Evolutionary conservation across 2,329 filamentous ascomycete species (phyloP).

Genomic region (Colletotrichum tamarilloi): DNA sequence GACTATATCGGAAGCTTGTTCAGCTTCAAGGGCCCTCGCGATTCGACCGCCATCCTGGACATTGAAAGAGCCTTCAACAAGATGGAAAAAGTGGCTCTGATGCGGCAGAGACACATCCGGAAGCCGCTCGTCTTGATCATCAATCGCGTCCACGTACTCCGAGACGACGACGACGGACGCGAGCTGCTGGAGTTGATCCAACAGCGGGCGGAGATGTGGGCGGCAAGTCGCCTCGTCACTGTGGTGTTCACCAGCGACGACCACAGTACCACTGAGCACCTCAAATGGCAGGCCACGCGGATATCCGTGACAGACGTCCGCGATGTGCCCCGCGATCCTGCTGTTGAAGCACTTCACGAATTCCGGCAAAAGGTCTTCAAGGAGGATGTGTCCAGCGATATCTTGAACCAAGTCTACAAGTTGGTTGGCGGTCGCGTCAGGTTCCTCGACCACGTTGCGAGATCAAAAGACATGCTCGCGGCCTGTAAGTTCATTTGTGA

Average conservation of each 20-base stretch:
- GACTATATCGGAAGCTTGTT: constrained; percentile 78
- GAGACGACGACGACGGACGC: constrained; percentile 74
- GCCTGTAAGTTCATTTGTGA: constrained; percentile 69
- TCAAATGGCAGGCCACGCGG: constrained; percentile 65
- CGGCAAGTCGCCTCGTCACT: constrained; percentile 75
- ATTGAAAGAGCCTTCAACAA: constrained; percentile 81
- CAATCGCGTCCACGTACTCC: constrained; percentile 74
- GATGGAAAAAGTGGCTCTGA: constrained; percentile 75
- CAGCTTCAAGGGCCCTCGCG: constrained; percentile 76
- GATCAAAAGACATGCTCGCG: constrained; percentile 60
- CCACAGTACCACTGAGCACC: constrained; percentile 67
- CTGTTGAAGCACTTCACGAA: constrained; percentile 58
- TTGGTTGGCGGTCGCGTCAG: constrained; percentile 64
- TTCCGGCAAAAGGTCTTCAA: constrained; percentile 60
- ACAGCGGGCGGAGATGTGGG: constrained; percentile 79
- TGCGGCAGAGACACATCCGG: constrained; percentile 57
- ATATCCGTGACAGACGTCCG: constrained; percentile 65
- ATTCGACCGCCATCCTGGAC: constrained; percentile 75
- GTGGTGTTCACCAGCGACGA: constrained; percentile 67
- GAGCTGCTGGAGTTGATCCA: constrained; percentile 77
- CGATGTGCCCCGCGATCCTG: constrained; percentile 60
- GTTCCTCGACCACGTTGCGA: constrained; percentile 64
- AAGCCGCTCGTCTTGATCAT: constrained; percentile 73
- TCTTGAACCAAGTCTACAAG: constrained; percentile 64
- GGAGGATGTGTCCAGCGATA: constrained; percentile 49